Evolutionary conservation across 2,329 filamentous ascomycete species (phyloP).

Genomic region (Dothidotthia symphoricarpi): DNA sequence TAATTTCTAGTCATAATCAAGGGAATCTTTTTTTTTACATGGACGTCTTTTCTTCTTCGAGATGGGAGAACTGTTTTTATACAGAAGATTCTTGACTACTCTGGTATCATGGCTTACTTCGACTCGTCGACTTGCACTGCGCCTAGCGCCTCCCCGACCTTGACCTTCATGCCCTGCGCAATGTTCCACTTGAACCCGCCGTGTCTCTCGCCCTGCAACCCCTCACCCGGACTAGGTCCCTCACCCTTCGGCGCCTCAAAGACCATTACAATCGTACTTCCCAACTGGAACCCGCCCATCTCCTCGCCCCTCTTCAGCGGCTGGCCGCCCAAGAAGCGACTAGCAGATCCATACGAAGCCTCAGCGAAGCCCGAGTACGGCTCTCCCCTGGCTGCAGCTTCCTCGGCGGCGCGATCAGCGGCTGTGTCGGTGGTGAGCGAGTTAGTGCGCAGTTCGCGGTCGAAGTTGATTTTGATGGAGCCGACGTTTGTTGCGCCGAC

Average conservation of each 20-base stretch:
- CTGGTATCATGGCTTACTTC: no score
- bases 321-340: conserved; percentile 74
- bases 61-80: no score
- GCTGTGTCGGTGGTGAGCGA: conserved; percentile 88
- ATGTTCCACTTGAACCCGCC: conserved; percentile 84
- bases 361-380: conserved; percentile 88
- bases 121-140: conserved; percentile 69
- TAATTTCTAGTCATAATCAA: no score
- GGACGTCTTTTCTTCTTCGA: no score
- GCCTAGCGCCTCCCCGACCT: conserved; percentile 84
- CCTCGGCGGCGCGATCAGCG: conserved; percentile 79
- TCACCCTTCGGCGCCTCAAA: conserved; percentile 82
- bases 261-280: conserved; percentile 90
- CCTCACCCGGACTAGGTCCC: conserved; percentile 57
- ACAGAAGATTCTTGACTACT: no score
- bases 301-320: conserved; percentile 85
- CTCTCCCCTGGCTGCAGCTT: conserved; percentile 73
- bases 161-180: conserved; percentile 81
- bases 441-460: conserved; percentile 90
- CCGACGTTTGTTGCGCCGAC: conserved; percentile 98
- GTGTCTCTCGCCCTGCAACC: conserved; percentile 53
- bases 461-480: conserved; percentile 95
- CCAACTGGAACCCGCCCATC: conserved; percentile 96
- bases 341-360: conserved; percentile 80
- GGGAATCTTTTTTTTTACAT: no score